Base-by-base conservation (phyloP, 2,329 filamentous ascomycete species). In the Ambrosiella cleistominuta region DNA sequence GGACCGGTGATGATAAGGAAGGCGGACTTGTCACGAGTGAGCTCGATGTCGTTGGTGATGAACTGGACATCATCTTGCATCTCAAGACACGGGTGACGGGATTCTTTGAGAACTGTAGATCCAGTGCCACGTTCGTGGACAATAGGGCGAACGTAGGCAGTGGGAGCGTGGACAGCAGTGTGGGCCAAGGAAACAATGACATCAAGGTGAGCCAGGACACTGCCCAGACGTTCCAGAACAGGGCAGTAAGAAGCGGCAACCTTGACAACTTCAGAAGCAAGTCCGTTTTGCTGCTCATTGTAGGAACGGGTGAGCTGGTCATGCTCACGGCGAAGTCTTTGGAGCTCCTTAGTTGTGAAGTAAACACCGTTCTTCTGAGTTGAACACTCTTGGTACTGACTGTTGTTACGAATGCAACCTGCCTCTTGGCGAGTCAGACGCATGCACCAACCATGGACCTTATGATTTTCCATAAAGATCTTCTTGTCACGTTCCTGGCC, bases 351-450 rank as follows among this genome's bases (percentile, higher is more conserved):
- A 2, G 93, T 98, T 1, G 93, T 97, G 70, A 98, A 98, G 72
- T 93, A 98, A 58, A 97, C 93, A 49, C 93, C 93, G 68, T 96
- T 98, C 77, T 98, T 98, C 71, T 97, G 93, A 0, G 94, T 98
- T 0, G 90, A 95, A 68, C 89, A 95, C 70, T 98, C 93, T 65
- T 91, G 85, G 65, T 97, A 98, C 54, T 82, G 77, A 60, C 81
- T 83, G 67, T 93, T 95, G 70, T 94, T 94, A 61, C 93, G 85
- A 64, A 98, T 98, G 65, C 88, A 94, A 13, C 86, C 84, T 1
- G 93, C 88, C 72, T 98, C 93, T 39, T 80, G 91, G 60, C 93
- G 79, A 2, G 93, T 98, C 17, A 98, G 75, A 58, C 93, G 82
- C 79, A 98, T 90, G 70, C 93, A 97, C 82, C 91, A 96, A 15